Conservation (phyloP, 1,284 basidiomycete genomes). For the Bondarzewia mesenterica region DNA sequence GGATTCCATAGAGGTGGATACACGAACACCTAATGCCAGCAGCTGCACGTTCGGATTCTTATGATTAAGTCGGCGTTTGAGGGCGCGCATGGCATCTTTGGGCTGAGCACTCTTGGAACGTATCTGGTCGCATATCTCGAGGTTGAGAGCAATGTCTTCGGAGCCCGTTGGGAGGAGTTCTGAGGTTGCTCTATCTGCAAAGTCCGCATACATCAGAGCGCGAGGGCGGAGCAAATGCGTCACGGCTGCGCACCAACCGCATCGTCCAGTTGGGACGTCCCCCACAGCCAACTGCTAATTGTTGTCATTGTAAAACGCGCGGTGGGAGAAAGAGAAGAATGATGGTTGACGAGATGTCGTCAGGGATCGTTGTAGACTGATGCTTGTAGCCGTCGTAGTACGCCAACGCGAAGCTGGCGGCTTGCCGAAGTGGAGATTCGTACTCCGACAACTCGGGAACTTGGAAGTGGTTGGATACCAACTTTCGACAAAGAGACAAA, state of each 20-base stretch:
- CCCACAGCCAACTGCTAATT: conserved; percentile 62
- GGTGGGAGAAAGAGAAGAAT: neutral
- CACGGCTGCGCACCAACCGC: conserved; percentile 63
- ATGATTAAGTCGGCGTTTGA: conserved; percentile 85
- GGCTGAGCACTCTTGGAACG: conserved; percentile 84
- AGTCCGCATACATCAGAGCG: neutral
- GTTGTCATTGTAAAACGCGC: conserved; percentile 30
- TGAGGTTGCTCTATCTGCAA: conserved; percentile 85
- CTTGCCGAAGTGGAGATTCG: too few species aligned
- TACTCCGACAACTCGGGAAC: too few species aligned
- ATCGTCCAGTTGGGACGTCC: conserved; percentile 68
- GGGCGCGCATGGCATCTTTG: conserved; percentile 81
- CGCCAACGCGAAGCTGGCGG: too few species aligned
- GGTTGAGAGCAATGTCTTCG: conserved; percentile 89
- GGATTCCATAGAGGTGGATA: conserved; percentile 7
- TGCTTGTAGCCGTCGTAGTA: too few species aligned
- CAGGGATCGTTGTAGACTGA: too few species aligned
- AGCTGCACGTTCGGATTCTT: conserved; percentile 97
- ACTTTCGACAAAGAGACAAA: too few species aligned
- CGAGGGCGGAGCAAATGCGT: neutral
- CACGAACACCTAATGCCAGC: conserved; percentile 67
- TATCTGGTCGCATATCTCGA: conserved; percentile 97
- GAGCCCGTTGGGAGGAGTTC: conserved; percentile 74
- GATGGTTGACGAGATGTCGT: too few species aligned
- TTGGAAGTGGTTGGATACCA: too few species aligned